Evolutionary conservation across 2,329 filamentous ascomycete species (phyloP).

Genomic region (Juglanconis oblonga): DNA sequence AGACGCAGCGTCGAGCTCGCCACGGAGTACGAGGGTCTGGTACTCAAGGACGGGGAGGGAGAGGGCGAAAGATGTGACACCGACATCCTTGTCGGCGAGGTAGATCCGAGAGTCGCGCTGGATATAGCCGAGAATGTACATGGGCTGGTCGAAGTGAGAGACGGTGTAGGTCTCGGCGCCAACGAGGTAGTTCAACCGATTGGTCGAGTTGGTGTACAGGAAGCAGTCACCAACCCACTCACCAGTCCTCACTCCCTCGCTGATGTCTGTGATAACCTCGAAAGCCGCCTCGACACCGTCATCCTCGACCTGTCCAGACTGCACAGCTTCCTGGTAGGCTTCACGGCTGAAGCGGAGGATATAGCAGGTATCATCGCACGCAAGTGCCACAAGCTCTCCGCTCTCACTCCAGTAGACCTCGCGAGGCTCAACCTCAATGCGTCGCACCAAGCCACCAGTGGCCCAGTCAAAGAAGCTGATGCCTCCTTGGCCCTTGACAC

Average conservation of each 20-base stretch:
- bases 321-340: conserved; percentile 78
- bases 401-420: conserved; percentile 97
- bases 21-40: conserved; percentile 90
- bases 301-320: conserved; percentile 77
- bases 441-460: conserved; percentile 79
- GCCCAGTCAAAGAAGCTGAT: conserved; percentile 98
- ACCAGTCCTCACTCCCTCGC: conserved; percentile 87
- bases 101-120: conserved; percentile 94
- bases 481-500: conserved; percentile 91
- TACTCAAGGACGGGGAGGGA: conserved; percentile 94
- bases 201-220: conserved; percentile 96
- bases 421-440: conserved; percentile 77
- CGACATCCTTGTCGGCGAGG: conserved; percentile 92
- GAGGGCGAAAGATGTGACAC: conserved; percentile 83
- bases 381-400: conserved; percentile 87
- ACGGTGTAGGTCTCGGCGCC: conserved; percentile 98
- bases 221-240: conserved; percentile 99
- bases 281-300: conserved; percentile 96
- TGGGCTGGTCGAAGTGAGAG: conserved; percentile 91
- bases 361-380: conserved; percentile 86
- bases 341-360: conserved; percentile 90
- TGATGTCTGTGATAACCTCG: conserved; percentile 93
- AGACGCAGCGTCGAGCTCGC: conserved; percentile 86
- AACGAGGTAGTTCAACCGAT: conserved; percentile 95
- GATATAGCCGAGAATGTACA: conserved; percentile 95